Conservation (phyloP, 257 asterid genomes). For the Nicotiana tomentosiformis region DNA sequence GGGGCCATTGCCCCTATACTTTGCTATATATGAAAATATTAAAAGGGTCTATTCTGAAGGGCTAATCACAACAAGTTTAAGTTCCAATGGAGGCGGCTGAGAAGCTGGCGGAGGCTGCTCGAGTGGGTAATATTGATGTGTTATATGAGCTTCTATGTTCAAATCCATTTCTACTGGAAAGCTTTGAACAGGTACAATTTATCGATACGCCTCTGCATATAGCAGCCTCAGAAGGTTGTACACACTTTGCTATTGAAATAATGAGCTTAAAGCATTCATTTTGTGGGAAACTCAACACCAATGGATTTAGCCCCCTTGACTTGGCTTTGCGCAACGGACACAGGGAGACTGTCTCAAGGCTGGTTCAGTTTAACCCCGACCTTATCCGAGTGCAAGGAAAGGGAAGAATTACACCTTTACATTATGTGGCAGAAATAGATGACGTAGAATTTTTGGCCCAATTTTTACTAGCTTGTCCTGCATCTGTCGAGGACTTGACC, state of each 20-base stretch:
- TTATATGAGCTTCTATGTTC: no score
- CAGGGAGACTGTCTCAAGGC: background rate
- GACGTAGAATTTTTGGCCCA: background rate
- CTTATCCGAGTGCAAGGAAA: conserved; percentile 23
- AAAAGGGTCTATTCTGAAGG: no score
- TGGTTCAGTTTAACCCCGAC: background rate
- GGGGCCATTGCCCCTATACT: no score
- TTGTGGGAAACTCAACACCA: conserved; percentile 17
- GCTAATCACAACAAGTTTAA: no score
- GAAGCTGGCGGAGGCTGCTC: no score
- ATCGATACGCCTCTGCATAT: conserved; percentile 23
- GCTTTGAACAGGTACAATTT: conserved; percentile 1
- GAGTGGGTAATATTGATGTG: no score
- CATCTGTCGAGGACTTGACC: background rate
- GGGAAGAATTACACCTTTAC: conserved; percentile 11
- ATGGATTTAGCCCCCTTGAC: conserved; percentile 27
- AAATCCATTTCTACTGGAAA: background rate
- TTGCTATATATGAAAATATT: no score
- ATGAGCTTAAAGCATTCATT: conserved; percentile 21
- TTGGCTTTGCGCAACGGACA: background rate
- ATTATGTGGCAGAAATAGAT: background rate
- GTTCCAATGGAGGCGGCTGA: no score
- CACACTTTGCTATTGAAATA: conserved; percentile 18
- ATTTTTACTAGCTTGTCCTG: conserved; percentile 3
- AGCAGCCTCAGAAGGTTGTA: conserved; percentile 13